Conservation (phyloP, 2,329 filamentous ascomycete species). For the Verticillium isaacii region DNA sequence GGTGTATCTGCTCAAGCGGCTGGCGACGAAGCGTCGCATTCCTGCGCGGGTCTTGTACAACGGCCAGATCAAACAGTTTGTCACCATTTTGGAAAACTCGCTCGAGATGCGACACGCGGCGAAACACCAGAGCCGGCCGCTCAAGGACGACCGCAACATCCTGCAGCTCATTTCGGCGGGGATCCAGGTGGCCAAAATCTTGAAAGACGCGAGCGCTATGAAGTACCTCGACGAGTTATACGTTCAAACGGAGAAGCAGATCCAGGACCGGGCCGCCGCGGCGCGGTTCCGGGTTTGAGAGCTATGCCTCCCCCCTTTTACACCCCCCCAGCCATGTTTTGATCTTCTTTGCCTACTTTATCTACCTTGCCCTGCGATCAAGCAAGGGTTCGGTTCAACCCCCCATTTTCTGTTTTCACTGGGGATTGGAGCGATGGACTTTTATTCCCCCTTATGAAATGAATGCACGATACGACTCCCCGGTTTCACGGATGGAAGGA, state of each 20-base stretch:
- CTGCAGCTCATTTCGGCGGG: constrained; percentile 83
- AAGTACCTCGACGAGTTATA: constrained; percentile 77
- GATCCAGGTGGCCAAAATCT: constrained; percentile 80
- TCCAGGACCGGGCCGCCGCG: constrained; percentile 58
- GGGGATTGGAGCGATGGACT: not conserved
- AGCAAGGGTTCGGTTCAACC: not conserved
- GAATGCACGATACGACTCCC: not conserved
- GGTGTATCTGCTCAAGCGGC: constrained; percentile 80
- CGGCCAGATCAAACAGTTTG: constrained; percentile 86
- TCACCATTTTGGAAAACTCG: constrained; percentile 83
- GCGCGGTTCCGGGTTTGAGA: constrained; percentile 30
- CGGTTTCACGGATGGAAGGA: not conserved
- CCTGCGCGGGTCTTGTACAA: constrained; percentile 81
- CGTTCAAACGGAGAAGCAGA: constrained; percentile 73
- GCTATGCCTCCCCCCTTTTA: not conserved
- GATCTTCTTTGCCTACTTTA: constrained; percentile 1
- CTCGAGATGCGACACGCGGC: constrained; percentile 83
- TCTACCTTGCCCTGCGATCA: not conserved
- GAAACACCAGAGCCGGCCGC: constrained; percentile 74
- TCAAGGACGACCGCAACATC: constrained; percentile 86
- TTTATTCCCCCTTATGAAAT: not conserved
- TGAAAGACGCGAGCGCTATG: constrained; percentile 82
- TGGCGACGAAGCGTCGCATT: constrained; percentile 82
- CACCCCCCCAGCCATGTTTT: not conserved
- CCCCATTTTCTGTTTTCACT: not conserved